Base-by-base conservation (phyloP, 306 rosid species). In the Quillaja saponaria region DNA sequence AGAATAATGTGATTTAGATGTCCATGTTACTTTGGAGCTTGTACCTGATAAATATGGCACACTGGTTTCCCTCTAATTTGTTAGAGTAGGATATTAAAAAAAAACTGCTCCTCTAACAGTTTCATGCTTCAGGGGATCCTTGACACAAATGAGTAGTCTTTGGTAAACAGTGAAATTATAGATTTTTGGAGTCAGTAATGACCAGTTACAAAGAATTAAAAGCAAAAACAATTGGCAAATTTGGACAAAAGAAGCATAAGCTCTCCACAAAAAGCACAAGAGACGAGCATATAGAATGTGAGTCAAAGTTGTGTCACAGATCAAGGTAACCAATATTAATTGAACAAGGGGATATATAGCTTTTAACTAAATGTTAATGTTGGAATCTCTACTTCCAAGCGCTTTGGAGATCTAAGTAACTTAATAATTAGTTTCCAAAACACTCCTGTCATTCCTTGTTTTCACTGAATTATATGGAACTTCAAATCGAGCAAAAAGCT, bases 141-240 rank as follows among this genome's bases (percentile, higher is more conserved):
- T 25, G 52, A 38, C 59, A 68, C 58, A 52, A 9, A 56, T n/a
- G n/a, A n/a, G n/a, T n/a, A 12, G 60, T n/a, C 11, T 19, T 66
- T 37, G 49, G 25, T 20, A 20, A 7, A 72, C 20, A 13, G 51
- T 39, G 33, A 48, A 28, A 38, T 8, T 13, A 13, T 55, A n/a
- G 37, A 20, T 33, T 17, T 44, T 20, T 8, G 48, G n/a, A 55
- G 55, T 33, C 34, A 42, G 10, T 10, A 56, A 45, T 48, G 49
- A 18, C 48, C 37, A 18, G 12, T 1, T 1, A 18, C 9, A 34
- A 16, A 44, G 57, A 28, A 11, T 18, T 13, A 19, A 7, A 17
- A 13, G 9, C n/a, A 46, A 40, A 5, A n/a, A 55, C 35, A 48
- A 17, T 14, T 10, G 9, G 33, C 41, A 42, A 44, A 2, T 34